Conservation (phyloP, 2,329 filamentous ascomycete genomes). For the Colletotrichum zoysiae region DNA sequence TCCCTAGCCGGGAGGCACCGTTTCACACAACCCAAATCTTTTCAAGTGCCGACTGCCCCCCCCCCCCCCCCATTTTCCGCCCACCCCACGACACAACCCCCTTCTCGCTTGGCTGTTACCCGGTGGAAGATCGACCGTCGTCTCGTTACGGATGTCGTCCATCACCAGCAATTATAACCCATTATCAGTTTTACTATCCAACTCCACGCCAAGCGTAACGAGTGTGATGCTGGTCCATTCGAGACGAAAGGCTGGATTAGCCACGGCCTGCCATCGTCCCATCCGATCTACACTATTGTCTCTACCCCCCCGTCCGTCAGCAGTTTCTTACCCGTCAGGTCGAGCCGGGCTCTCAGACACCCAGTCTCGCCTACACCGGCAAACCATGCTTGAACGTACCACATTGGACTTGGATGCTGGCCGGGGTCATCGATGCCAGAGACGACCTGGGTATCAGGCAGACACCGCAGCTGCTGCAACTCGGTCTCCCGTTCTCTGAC, state of each 20-base stretch:
- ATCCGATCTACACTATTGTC: not conserved
- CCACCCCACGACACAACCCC: constrained; percentile 33
- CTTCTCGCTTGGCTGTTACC: constrained; percentile 24
- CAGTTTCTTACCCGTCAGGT: constrained; percentile 35
- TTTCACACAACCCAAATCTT: constrained; percentile 33
- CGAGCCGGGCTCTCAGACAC: constrained; percentile 40
- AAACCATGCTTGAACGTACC: constrained; percentile 40
- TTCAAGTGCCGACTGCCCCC: constrained; percentile 28
- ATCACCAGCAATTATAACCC: constrained; percentile 23
- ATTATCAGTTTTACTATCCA: not conserved
- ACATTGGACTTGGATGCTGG: constrained; percentile 25
- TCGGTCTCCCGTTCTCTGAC: constrained; percentile 16
- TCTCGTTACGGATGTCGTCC: constrained; percentile 37
- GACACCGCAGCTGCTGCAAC: constrained; percentile 27
- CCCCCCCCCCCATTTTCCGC: constrained; percentile 20
- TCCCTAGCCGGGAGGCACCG: constrained; percentile 29
- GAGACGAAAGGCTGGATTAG: constrained; percentile 16
- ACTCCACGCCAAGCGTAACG: constrained; percentile 21
- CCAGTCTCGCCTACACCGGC: constrained; percentile 32
- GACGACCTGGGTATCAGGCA: constrained; percentile 36
- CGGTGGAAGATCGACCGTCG: constrained; percentile 37
- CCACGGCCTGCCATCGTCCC: constrained; percentile 10
- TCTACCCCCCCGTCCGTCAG: not conserved
- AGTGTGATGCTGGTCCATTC: constrained; percentile 20
- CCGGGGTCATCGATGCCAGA: constrained; percentile 33